Conservation (phyloP, 768 basidiomycete genomes). For the Mycena olivaceomarginata region DNA sequence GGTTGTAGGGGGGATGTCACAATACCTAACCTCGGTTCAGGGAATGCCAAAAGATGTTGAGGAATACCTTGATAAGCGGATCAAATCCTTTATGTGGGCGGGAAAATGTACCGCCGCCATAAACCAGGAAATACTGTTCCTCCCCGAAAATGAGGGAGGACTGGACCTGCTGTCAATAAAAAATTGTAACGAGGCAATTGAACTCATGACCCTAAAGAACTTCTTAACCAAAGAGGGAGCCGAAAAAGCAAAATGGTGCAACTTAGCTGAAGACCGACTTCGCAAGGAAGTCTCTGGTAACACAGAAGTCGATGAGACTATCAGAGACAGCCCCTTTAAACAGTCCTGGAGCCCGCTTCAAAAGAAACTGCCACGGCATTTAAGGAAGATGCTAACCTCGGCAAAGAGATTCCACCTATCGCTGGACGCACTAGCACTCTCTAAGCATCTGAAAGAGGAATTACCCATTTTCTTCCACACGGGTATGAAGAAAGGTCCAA, state of each 20-base stretch:
- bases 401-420: not conserved
- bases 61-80: too few species aligned
- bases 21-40: conserved; percentile 56
- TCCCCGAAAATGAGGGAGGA: conserved; percentile 46
- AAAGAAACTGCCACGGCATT: not conserved
- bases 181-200: conserved; percentile 51
- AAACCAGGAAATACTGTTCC: conserved; percentile 40
- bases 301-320: too few species aligned
- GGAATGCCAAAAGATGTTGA: conserved; percentile 51
- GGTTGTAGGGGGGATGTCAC: conserved; percentile 43
- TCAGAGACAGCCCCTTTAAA: too few species aligned
- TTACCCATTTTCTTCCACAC: not conserved
- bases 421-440: not conserved
- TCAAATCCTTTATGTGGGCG: conserved; percentile 49
- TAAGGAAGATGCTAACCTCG: not conserved
- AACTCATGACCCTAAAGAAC: conserved; percentile 46
- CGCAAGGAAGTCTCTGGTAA: too few species aligned
- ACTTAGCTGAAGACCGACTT: conserved; percentile 50
- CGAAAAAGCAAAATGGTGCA: conserved; percentile 51
- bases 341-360: not conserved
- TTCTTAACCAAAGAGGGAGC: conserved; percentile 43
- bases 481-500: not conserved
- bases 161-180: conserved; percentile 48
- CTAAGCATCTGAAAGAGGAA: not conserved
- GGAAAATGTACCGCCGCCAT: not conserved